Conservation (phyloP, 148 eudicot genomes). For the Fagopyrum tataricum region DNA sequence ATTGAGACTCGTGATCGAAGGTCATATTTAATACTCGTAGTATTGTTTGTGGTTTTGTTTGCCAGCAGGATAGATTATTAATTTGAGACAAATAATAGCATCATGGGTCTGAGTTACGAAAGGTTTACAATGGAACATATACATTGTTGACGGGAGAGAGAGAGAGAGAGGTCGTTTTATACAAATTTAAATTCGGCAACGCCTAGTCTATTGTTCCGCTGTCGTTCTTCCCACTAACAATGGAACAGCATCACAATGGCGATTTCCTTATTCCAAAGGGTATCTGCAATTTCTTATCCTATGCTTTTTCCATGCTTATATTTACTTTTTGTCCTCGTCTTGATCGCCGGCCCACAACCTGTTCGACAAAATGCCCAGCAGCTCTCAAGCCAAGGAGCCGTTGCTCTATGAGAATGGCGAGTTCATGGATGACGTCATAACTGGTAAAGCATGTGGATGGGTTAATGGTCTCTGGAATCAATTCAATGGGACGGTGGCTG, state of each 20-base stretch:
- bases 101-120: no score
- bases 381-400: conserved; percentile 20
- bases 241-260: background rate
- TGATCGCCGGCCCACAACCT: conserved; percentile 4
- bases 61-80: no score
- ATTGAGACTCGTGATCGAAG: background rate
- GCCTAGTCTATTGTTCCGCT: background rate
- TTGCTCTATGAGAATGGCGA: conserved; percentile 16
- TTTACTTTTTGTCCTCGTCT: background rate
- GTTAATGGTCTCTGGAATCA: conserved; percentile 21
- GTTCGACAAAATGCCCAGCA: conserved; percentile 9
- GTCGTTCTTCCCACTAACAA: background rate
- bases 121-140: no score
- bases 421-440: conserved; percentile 7
- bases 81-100: no score
- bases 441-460: conserved; percentile 14
- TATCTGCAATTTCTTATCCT: background rate
- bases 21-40: no score
- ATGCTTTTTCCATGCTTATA: background rate
- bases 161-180: background rate
- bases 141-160: no score
- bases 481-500: conserved; percentile 12
- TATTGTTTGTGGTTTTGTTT: no score
- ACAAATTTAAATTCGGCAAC: background rate
- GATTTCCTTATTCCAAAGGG: background rate